Conservation (phyloP, 2,329 filamentous ascomycete species). For the Leptographium galeiforme region DNA sequence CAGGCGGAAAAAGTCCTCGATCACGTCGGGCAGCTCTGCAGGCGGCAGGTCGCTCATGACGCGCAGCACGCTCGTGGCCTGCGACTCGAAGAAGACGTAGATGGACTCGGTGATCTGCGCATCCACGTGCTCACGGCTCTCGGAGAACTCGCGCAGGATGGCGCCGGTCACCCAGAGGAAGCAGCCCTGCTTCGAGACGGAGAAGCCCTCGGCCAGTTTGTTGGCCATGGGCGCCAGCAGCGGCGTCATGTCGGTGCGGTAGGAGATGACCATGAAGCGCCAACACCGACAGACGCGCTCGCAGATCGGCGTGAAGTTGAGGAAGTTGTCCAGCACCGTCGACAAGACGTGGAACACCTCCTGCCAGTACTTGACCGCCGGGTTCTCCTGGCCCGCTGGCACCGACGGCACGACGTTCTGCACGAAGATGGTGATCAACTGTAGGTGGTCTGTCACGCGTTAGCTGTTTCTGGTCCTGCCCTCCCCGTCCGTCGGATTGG, state of each 20-base stretch:
- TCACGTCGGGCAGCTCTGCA: conserved; percentile 65
- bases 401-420: conserved; percentile 65
- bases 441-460: conserved; percentile 59
- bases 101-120: conserved; percentile 73
- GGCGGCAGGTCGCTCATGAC: conserved; percentile 74
- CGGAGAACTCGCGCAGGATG: conserved; percentile 88
- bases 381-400: conserved; percentile 60
- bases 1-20: conserved; percentile 93
- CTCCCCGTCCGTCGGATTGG: not conserved
- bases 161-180: conserved; percentile 98
- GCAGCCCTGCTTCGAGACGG: conserved; percentile 77
- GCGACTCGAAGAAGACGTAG: conserved; percentile 88
- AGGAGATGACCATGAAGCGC: conserved; percentile 94
- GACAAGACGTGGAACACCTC: conserved; percentile 83
- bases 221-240: conserved; percentile 76
- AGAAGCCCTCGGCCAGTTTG: conserved; percentile 76
- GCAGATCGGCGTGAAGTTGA: conserved; percentile 74
- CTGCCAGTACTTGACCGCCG: conserved; percentile 89
- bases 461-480: not conserved
- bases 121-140: conserved; percentile 75
- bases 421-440: conserved; percentile 83
- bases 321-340: conserved; percentile 77
- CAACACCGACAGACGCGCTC: conserved; percentile 91
- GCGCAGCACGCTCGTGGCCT: conserved; percentile 78
- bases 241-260: conserved; percentile 77